phyloP scores from a whole-genome alignment of 2,329 filamentous ascomycete species.

The Fusarium chuoi region DNA sequence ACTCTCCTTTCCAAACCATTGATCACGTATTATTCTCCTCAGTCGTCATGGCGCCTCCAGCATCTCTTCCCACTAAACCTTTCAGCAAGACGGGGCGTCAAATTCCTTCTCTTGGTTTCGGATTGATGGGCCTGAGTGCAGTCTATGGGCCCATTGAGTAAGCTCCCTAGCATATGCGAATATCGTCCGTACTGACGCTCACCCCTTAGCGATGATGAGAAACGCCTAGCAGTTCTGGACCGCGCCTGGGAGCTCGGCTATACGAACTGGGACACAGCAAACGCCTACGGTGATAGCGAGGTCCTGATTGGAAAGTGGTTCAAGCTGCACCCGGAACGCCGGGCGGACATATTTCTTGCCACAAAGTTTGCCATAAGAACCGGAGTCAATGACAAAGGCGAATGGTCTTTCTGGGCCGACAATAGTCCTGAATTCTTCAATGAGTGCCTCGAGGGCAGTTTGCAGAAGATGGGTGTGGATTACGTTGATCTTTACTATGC shows the following conservation, averaged over 20 bases:
- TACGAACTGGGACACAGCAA: neutral
- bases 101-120: neutral
- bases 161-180: accelerated
- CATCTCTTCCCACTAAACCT: neutral
- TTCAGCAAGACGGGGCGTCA: neutral
- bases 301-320: neutral
- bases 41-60: neutral
- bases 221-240: neutral
- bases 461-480: neutral
- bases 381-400: neutral
- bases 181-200: accelerated
- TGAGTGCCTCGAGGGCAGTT: neutral
- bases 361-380: neutral
- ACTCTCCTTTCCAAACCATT: neutral
- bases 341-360: neutral
- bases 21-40: no score
- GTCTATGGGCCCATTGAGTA: neutral
- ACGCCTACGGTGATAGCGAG: neutral
- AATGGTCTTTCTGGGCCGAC: accelerated
- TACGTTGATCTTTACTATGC: neutral
- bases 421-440: neutral
- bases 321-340: neutral
- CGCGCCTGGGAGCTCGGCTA: neutral
- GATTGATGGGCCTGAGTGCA: neutral
- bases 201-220: neutral